Percentiles rank a stretch among this genome's conserved stretches.
phyloP scores from a whole-genome alignment of 2,329 filamentous ascomycete species.

The Zymoseptoria pseudotritici region DNA sequence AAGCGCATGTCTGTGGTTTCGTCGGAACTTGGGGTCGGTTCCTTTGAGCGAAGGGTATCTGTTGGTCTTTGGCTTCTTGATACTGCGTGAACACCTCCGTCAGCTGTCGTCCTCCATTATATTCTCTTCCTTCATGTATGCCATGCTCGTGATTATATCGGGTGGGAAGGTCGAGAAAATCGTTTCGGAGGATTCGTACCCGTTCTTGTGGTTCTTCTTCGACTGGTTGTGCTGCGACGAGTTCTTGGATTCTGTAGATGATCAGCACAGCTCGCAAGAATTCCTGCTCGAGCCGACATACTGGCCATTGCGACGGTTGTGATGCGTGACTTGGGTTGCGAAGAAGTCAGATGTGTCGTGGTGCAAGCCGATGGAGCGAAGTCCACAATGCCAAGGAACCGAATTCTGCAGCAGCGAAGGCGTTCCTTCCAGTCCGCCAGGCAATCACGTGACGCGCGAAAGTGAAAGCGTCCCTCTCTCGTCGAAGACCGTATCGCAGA shows the following conservation, averaged over 20 bases:
- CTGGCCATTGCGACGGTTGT: constrained; percentile 56
- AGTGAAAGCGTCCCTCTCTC: not conserved
- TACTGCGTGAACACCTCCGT: constrained; percentile 50
- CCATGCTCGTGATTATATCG: not conserved
- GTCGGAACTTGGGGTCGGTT: constrained; percentile 98
- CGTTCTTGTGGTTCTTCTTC: constrained; percentile 98
- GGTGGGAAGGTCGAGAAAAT: not conserved
- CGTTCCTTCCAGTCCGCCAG: not conserved
- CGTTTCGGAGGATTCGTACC: constrained; percentile 53
- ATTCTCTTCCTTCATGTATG: not conserved
- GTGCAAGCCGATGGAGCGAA: not conserved
- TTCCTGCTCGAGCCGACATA: constrained; percentile 39
- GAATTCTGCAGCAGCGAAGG: not conserved
- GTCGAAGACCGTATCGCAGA: no score
- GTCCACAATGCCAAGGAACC: not conserved
- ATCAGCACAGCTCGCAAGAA: constrained; percentile 13
- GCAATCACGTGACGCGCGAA: not conserved
- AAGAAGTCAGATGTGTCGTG: not conserved
- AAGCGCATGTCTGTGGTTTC: constrained; percentile 99
- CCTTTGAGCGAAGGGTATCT: constrained; percentile 98
- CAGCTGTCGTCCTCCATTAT: constrained; percentile 4
- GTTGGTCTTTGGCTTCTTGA: constrained; percentile 99
- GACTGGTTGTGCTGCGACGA: constrained; percentile 98
- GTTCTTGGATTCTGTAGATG: constrained; percentile 88
- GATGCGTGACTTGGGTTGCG: constrained; percentile 4